Percentiles rank a stretch among this genome's conserved stretches.
These are phyloP conservation scores for Heimioporus sp. DNA, from an alignment of 768 basidiomycete species.

Conservation along the genomic window DNA sequence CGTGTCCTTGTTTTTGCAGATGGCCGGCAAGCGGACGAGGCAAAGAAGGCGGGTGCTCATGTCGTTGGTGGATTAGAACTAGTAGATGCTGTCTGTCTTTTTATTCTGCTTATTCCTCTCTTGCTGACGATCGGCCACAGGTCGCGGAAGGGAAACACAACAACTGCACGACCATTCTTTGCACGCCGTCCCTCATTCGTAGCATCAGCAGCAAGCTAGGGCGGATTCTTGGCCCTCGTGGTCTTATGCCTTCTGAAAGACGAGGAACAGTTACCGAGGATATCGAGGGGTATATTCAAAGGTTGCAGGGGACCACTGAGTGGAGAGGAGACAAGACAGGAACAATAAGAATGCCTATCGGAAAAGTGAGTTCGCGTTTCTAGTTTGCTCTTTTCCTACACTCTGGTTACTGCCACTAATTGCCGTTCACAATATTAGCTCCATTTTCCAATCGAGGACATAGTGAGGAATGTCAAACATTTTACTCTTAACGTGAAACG, in stretches of 20 bases:
- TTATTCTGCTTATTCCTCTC: neutral
- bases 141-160: constrained; percentile 70
- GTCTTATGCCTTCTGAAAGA: constrained; percentile 93
- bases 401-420: constrained; percentile 2
- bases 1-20: constrained; percentile 93
- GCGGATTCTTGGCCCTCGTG: constrained; percentile 80
- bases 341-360: constrained; percentile 80
- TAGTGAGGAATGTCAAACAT: constrained; percentile 74
- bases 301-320: constrained; percentile 78
- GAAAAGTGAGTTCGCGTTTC: constrained; percentile 51
- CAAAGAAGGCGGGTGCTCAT: constrained; percentile 84
- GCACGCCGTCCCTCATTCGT: constrained; percentile 74
- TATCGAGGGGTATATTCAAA: constrained; percentile 74
- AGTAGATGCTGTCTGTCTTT: constrained; percentile 71
- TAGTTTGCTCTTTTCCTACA: neutral
- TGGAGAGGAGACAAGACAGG: constrained; percentile 93
- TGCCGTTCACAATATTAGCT: constrained; percentile 44
- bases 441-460: constrained; percentile 70
- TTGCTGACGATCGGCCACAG: constrained; percentile 34
- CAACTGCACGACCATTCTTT: constrained; percentile 78
- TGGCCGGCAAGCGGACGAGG: constrained; percentile 77
- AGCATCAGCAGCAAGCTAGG: constrained; percentile 79
- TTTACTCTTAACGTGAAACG: constrained; percentile 74
- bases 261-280: constrained; percentile 94
- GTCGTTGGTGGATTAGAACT: constrained; percentile 90